These are phyloP conservation scores for Malus asiatica DNA, from an alignment of 306 rosid genomes.

Conservation along the genomic window DNA sequence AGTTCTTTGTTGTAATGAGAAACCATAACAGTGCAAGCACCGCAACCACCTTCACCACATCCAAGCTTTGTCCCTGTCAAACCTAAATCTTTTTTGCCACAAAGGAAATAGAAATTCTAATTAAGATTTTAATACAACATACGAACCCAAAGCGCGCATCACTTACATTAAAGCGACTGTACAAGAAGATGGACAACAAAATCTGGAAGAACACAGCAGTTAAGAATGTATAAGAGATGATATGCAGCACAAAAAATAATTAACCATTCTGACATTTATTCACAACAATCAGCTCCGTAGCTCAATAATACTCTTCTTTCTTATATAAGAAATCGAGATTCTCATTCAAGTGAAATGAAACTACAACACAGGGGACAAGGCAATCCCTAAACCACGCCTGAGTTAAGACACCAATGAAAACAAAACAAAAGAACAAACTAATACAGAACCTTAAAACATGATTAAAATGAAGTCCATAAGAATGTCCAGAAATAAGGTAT, in stretches of 20 bases:
- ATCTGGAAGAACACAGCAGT: neutral
- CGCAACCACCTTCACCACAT: constrained; percentile 98
- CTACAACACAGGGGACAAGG: neutral
- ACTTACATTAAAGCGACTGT: neutral
- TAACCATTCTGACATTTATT: neutral
- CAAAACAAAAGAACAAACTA: neutral
- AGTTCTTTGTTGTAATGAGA: constrained; percentile 48
- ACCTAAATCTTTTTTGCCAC: constrained; percentile 40
- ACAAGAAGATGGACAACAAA: neutral
- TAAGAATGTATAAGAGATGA: neutral
- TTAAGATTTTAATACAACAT: neutral
- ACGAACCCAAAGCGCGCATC: neutral
- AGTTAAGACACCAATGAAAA: neutral
- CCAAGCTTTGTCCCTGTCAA: constrained; percentile 94
- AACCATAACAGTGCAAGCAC: constrained; percentile 99
- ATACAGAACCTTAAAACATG: neutral
- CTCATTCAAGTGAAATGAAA: neutral
- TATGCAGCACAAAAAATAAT: neutral
- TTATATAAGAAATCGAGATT: neutral
- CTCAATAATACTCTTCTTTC: neutral
- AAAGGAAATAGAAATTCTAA: neutral
- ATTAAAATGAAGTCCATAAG: neutral
- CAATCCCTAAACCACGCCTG: neutral
- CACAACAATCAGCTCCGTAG: neutral
- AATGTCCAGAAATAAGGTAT: neutral